Base-by-base conservation (phyloP, 768 basidiomycete species). In the Agaricus sinodeliciosus region DNA sequence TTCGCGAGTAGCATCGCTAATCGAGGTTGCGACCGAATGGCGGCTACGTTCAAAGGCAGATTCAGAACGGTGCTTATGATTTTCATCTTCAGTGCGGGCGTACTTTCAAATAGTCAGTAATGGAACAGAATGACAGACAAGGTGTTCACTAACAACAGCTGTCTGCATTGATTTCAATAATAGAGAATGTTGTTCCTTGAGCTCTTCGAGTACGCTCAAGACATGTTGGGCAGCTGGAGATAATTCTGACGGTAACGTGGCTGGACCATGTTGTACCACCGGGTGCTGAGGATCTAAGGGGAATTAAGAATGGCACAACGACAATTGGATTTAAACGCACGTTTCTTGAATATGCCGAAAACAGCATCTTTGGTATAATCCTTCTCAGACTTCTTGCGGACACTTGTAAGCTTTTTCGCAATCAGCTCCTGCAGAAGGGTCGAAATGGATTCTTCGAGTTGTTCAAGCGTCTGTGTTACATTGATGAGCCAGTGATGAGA, bases 281-380 rank as follows among this genome's bases (percentile, higher is more conserved):
- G 40, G 57, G 36, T 58, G 57, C 16, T 58, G 55, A 45, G 59
- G 59, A n/a, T 58, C 59, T 60, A 51, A 40, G 19, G 18, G 43
- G 19, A 25, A n/a, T 22, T 37, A 26, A 43, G 11, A 31, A n/a
- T 5, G 22, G 22, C 40, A 22, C 34, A 1, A 12, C 15, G 31
- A 27, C n/a, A 35, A 22, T 34, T 2, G 34, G 11, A 48, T 11
- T 22, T 25, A 26, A 28, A 63, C 75, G 52, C 60, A 81, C 84
- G 69, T 66, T 76, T 76, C 62, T 83, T 83, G 65, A 89, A 84
- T 50, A 86, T 64, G 36, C 76, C 77, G 60, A 88, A 82, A 61
- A 70, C 71, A 9, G 62, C 55, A 27, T 70, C 64, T 41, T 68
- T 73, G 56, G 45, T 8, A 35, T 48, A 40, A 41, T 82, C 80